Evolutionary conservation across 2,329 filamentous ascomycete genomes (phyloP).

Genomic region (Chaetomium olivaceum): DNA sequence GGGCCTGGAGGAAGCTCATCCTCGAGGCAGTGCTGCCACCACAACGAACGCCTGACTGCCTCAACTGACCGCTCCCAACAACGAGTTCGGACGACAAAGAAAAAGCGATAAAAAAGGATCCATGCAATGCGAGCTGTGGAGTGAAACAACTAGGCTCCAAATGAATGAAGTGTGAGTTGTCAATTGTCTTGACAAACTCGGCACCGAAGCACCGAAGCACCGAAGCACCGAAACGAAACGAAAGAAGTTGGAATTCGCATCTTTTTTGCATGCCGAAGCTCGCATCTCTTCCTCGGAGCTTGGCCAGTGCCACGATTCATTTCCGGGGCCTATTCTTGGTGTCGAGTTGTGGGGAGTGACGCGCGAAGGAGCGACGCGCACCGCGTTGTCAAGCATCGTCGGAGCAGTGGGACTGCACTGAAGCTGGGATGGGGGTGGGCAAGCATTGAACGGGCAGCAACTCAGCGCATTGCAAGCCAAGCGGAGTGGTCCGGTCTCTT

Average conservation of each 20-base stretch:
- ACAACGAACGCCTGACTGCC: constrained; percentile 1
- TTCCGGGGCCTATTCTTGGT: not conserved
- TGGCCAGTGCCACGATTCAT: not conserved
- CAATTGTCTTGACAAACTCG: not conserved
- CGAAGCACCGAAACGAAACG: not conserved
- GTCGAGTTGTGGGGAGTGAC: not conserved
- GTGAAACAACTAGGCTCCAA: not conserved
- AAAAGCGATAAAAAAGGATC: constrained; percentile 7
- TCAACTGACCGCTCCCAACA: not conserved
- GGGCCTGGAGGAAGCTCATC: constrained; percentile 8
- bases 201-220: not conserved
- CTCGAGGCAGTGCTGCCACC: constrained; percentile 19
- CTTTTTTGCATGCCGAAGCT: not conserved
- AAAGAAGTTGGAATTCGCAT: constrained; percentile 1
- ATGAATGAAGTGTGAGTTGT: not conserved
- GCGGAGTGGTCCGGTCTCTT: not conserved
- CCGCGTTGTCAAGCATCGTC: not conserved
- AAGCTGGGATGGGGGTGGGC: not conserved
- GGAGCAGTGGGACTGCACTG: not conserved
- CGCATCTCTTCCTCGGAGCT: not conserved
- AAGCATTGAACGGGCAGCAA: not conserved
- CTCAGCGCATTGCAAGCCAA: not conserved
- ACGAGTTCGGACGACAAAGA: not conserved
- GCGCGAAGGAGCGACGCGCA: constrained; percentile 8
- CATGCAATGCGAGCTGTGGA: not conserved